phyloP scores from a whole-genome alignment of 371 early-diverging fungal species.

The Circinella minor region DNA sequence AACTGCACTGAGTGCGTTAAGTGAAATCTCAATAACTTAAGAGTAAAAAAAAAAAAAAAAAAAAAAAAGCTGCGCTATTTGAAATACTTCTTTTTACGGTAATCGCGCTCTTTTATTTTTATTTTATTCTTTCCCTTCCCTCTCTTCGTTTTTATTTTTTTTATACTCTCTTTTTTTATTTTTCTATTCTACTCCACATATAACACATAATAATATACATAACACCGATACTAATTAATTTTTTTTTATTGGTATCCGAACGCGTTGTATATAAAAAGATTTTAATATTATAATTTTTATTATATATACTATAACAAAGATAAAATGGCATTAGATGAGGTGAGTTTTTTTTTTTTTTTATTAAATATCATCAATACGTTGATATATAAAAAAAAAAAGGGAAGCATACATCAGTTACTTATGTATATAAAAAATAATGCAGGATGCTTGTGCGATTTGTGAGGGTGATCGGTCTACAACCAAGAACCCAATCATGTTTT shows the following conservation, averaged over 20 bases:
- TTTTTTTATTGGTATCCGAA: not conserved
- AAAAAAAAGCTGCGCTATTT: no score
- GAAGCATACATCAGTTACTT: not conserved
- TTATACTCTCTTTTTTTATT: slow-evolving; percentile 8
- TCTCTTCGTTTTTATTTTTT: not conserved
- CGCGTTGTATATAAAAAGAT: no score
- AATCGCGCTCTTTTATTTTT: not conserved
- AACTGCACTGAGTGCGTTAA: no score
- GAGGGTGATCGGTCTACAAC: slow-evolving; percentile 41
- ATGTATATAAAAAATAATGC: not conserved
- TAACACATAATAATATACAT: not conserved
- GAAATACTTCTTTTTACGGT: slow-evolving; percentile 2
- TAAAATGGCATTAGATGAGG: slow-evolving; percentile 11
- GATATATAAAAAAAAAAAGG: no score
- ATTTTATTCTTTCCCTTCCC: not conserved
- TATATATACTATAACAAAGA: not conserved
- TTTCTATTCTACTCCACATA: not conserved
- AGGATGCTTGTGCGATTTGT: slow-evolving; percentile 46
- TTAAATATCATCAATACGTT: no score
- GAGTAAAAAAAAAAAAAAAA: no score
- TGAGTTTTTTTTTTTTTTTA: not conserved
- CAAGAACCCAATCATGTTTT: slow-evolving; percentile 52
- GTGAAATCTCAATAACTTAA: no score
- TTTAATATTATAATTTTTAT: not conserved
- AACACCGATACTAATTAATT: no score